phyloP scores from a whole-genome alignment of 768 basidiomycete genomes.

The Wakefieldia striispora region DNA sequence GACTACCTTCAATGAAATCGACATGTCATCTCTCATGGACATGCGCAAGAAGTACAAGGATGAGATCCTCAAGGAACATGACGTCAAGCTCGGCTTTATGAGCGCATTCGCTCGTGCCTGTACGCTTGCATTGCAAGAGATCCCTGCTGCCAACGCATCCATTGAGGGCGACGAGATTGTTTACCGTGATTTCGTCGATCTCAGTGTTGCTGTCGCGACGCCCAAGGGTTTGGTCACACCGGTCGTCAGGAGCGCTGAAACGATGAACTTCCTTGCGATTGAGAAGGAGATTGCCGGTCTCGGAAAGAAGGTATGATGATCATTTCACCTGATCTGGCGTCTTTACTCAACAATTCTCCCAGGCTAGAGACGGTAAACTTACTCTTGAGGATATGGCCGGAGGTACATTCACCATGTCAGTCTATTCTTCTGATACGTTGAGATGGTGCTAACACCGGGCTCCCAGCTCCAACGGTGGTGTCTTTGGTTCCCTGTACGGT shows the following conservation, averaged over 20 bases:
- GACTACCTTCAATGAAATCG: conserved; percentile 99
- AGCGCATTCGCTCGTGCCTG: conserved; percentile 91
- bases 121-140: conserved; percentile 80
- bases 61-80: conserved; percentile 81
- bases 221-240: conserved; percentile 98
- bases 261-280: conserved; percentile 83
- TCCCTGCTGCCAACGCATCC: conserved; percentile 90
- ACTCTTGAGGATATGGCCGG: conserved; percentile 98
- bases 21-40: conserved; percentile 94
- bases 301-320: conserved; percentile 72
- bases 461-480: conserved; percentile 92
- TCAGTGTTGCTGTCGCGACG: conserved; percentile 95
- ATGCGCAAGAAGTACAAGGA: conserved; percentile 97
- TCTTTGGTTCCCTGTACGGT: conserved; percentile 95
- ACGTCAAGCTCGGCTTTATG: conserved; percentile 98
- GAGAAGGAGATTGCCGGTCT: conserved; percentile 90
- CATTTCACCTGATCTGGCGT: background rate
- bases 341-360: conserved; percentile 8
- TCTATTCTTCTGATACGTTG: conserved; percentile 9
- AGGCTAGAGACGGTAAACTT: conserved; percentile 90
- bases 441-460: background rate
- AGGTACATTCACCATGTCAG: conserved; percentile 97
- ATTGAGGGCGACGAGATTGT: conserved; percentile 95
- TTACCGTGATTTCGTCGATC: conserved; percentile 88
- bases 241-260: conserved; percentile 88